A percentile compares a stretch with the other conserved stretches of the same genome.
These are phyloP conservation scores for Solanum chmielewskii DNA, from an alignment of 257 asterid species.

Conservation along the genomic window DNA sequence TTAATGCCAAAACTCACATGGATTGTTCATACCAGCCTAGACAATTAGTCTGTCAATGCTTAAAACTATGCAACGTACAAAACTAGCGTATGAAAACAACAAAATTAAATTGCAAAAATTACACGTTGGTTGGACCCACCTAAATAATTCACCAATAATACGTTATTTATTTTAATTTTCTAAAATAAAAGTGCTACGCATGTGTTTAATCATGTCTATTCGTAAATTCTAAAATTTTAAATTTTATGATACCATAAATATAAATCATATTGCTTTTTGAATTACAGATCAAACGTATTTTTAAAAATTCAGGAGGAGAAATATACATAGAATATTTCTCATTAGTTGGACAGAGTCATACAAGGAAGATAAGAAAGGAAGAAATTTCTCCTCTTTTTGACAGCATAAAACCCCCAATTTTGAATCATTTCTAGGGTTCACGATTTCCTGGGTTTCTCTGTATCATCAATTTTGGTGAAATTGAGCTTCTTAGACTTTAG, in stretches of 20 bases:
- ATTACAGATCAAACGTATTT: fast-evolving
- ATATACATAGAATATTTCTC: background rate
- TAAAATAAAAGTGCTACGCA: background rate
- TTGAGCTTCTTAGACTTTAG: background rate
- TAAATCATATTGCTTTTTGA: fast-evolving
- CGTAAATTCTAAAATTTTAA: fast-evolving
- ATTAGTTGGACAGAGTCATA: background rate
- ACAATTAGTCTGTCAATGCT: background rate
- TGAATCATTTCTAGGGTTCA: background rate
- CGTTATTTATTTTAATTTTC: background rate
- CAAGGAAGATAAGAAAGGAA: background rate
- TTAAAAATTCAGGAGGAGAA: too few relatives aligned
- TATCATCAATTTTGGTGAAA: background rate
- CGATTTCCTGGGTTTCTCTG: background rate
- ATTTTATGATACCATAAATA: fast-evolving
- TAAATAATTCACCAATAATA: background rate
- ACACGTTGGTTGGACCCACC: background rate
- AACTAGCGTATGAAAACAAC: background rate
- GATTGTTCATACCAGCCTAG: background rate
- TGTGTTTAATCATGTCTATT: background rate
- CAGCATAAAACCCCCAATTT: background rate
- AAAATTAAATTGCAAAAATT: background rate
- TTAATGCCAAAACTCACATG: background rate
- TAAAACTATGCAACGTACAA: background rate
- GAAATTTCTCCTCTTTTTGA: background rate